Evolutionary conservation across 2,329 filamentous ascomycete species (phyloP).

Genomic region (Diplodia mutila): DNA sequence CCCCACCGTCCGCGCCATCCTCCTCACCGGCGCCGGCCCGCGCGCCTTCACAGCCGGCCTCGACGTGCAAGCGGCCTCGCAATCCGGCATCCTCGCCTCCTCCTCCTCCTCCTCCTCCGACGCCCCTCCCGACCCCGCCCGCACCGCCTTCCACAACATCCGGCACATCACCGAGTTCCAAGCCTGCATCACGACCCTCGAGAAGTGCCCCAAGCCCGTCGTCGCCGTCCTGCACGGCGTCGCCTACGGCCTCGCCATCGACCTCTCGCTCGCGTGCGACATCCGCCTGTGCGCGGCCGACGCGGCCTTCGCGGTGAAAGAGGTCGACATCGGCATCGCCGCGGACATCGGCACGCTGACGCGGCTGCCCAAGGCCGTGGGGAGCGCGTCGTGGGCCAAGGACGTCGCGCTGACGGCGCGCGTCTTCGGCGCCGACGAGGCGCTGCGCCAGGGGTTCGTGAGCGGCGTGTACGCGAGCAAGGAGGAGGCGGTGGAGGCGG

Average conservation of each 20-base stretch:
- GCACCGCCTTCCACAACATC: slow-evolving; percentile 42
- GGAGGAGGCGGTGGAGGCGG: slow-evolving; percentile 64
- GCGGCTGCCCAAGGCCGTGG: slow-evolving; percentile 73
- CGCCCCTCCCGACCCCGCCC: neutral
- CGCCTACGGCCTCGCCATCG: slow-evolving; percentile 44
- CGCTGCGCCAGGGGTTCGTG: slow-evolving; percentile 70
- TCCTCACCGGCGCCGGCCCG: slow-evolving; percentile 80
- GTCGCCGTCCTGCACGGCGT: slow-evolving; percentile 43
- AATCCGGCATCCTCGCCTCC: slow-evolving; percentile 52
- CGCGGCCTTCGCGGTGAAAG: slow-evolving; percentile 72
- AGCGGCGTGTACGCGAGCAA: slow-evolving; percentile 66
- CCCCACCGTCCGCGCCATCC: slow-evolving; percentile 72
- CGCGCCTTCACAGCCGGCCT: slow-evolving; percentile 85
- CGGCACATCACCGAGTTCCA: slow-evolving; percentile 81
- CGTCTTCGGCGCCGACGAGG: slow-evolving; percentile 70
- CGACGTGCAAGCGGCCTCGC: slow-evolving; percentile 73
- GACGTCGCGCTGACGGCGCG: slow-evolving; percentile 75
- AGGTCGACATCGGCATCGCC: slow-evolving; percentile 80
- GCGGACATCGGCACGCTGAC: slow-evolving; percentile 78
- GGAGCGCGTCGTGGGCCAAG: slow-evolving; percentile 75
- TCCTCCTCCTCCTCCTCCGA: slow-evolving; percentile 21
- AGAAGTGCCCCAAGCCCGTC: slow-evolving; percentile 76
- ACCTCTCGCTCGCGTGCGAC: slow-evolving; percentile 68
- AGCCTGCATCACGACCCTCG: slow-evolving; percentile 72
- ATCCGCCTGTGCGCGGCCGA: slow-evolving; percentile 67